A percentile compares a stretch with the other conserved stretches of the same genome.
Evolutionary conservation across 257 asterid genomes (phyloP).

Genomic region (Nyctanthes arbortristis): DNA sequence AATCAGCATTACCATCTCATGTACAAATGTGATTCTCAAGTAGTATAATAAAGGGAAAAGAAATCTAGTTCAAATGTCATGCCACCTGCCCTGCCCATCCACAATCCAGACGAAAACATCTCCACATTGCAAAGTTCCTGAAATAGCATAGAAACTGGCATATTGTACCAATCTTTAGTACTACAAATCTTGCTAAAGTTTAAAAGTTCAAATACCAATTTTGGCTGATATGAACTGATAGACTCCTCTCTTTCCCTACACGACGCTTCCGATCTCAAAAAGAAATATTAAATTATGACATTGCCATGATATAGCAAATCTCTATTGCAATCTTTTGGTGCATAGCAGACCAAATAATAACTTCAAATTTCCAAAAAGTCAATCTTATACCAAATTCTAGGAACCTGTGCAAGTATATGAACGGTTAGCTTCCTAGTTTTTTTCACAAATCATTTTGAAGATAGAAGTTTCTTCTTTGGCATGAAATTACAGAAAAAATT

Average conservation of each 20-base stretch:
- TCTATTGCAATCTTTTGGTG: neutral
- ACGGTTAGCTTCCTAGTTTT: neutral
- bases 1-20: conserved; percentile 30
- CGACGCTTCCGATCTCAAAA: conserved; percentile 49
- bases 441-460: neutral
- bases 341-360: neutral
- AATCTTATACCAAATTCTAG: neutral
- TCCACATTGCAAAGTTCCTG: conserved; percentile 69
- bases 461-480: neutral
- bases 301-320: neutral
- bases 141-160: conserved; percentile 2
- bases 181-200: conserved; percentile 1
- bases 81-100: conserved; percentile 75
- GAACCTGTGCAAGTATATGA: neutral
- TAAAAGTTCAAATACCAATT: conserved; percentile 36
- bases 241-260: conserved; percentile 50
- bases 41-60: conserved; percentile 14
- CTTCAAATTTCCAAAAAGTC: neutral
- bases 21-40: conserved; percentile 21
- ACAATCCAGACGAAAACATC: conserved; percentile 56
- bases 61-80: conserved; percentile 31
- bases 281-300: conserved; percentile 14
- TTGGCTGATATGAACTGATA: conserved; percentile 55
- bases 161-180: neutral
- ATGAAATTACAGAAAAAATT: neutral